Conservation (phyloP, 345 rosid genomes). For the Eucalyptus sp. region DNA sequence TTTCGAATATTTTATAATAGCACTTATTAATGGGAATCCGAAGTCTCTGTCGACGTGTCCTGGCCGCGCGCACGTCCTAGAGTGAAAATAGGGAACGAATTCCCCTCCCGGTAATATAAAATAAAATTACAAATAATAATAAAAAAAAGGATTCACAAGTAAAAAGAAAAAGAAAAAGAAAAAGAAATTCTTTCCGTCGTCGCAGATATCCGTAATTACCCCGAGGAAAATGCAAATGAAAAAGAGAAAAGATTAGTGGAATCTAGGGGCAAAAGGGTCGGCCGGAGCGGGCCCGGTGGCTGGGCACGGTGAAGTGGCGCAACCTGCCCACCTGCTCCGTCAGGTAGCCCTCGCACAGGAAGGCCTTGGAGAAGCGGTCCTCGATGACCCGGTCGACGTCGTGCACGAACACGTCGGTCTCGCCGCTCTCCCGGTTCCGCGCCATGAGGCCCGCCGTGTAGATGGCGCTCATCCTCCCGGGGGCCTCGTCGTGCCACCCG, state of each 20-base stretch:
- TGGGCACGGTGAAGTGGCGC: conserved; percentile 69
- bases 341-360: conserved; percentile 65
- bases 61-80: background rate
- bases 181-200: background rate
- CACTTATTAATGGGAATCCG: background rate
- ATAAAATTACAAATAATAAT: background rate
- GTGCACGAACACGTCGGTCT: conserved; percentile 74
- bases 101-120: background rate
- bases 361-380: conserved; percentile 56
- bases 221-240: background rate
- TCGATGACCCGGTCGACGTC: conserved; percentile 81
- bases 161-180: fast-evolving
- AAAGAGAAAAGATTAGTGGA: background rate
- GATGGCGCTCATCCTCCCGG: conserved; percentile 84
- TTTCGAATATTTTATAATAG: background rate
- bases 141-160: background rate
- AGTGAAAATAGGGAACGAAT: background rate
- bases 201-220: background rate
- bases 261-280: conserved; percentile 35
- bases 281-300: conserved; percentile 38
- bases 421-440: conserved; percentile 52
- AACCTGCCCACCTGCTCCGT: conserved; percentile 60
- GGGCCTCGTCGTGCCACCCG: conserved; percentile 67
- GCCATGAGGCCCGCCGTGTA: conserved; percentile 82
- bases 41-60: background rate